These are phyloP conservation scores for Neurospora sp. DNA, from an alignment of 495 filamentous ascomycete genomes.

Conservation along the genomic window DNA sequence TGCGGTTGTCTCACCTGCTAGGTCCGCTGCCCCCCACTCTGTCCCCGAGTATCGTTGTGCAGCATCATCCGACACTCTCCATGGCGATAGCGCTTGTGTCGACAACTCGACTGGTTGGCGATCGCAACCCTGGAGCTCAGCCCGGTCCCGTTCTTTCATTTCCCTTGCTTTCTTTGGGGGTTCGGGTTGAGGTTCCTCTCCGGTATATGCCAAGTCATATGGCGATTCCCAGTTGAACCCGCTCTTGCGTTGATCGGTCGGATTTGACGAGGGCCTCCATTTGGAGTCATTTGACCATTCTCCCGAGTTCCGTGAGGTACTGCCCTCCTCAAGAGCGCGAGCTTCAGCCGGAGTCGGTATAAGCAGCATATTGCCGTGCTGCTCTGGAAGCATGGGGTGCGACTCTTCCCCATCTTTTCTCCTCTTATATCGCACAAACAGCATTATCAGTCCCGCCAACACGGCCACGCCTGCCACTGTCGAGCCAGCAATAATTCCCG, in stretches of 20 bases:
- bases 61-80: not conserved
- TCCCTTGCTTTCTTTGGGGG: not conserved
- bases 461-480: constrained; percentile 13
- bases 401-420: constrained; percentile 18
- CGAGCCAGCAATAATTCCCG: constrained; percentile 18
- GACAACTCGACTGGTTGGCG: not conserved
- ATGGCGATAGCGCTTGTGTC: not conserved
- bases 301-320: not conserved
- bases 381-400: constrained; percentile 24
- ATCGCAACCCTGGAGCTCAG: not conserved
- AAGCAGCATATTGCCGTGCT: constrained; percentile 8
- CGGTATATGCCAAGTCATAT: constrained; percentile 12
- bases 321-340: not conserved
- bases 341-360: constrained; percentile 3
- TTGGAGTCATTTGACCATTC: constrained; percentile 11
- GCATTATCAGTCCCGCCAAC: constrained; percentile 10
- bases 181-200: not conserved
- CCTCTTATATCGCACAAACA: constrained; percentile 16
- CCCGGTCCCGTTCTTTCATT: not conserved
- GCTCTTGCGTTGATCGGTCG: constrained; percentile 5
- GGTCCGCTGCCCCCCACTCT: not conserved
- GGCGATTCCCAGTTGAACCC: constrained; percentile 26
- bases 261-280: constrained; percentile 10
- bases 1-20: not conserved
- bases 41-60: not conserved